Conservation (phyloP, 192 early-diverging fungal species). For the Chytriomyces confervae region DNA sequence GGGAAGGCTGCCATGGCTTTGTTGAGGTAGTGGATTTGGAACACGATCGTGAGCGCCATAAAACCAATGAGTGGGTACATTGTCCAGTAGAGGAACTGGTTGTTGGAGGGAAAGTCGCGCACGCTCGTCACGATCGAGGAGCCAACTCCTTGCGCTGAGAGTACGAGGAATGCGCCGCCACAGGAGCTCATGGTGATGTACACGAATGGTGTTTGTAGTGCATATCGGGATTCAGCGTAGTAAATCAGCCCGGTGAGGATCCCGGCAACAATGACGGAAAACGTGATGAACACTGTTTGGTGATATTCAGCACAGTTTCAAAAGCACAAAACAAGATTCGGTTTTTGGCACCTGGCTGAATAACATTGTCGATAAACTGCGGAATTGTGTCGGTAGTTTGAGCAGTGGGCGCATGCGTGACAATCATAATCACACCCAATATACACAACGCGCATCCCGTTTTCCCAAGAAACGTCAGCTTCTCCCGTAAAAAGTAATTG, state of each 20-base stretch:
- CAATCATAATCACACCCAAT: constrained; percentile 64
- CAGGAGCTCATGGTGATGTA: constrained; percentile 59
- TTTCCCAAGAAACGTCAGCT: constrained; percentile 57
- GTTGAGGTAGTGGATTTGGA: constrained; percentile 68
- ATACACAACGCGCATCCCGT: constrained; percentile 65
- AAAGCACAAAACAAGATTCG: neutral
- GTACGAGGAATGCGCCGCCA: constrained; percentile 65
- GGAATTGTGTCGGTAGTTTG: constrained; percentile 47
- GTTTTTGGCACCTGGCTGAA: constrained; percentile 54
- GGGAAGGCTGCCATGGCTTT: constrained; percentile 67
- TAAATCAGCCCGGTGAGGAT: constrained; percentile 48
- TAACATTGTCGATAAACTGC: constrained; percentile 52
- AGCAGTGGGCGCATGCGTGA: constrained; percentile 50
- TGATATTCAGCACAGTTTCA: neutral
- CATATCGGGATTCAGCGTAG: constrained; percentile 61
- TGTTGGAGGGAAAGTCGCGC: constrained; percentile 49
- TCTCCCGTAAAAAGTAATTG: constrained; percentile 62
- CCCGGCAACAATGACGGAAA: constrained; percentile 52
- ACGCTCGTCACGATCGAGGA: constrained; percentile 56
- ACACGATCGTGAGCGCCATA: constrained; percentile 51
- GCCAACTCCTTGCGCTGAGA: constrained; percentile 59
- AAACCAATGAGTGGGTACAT: constrained; percentile 57
- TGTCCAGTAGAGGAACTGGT: constrained; percentile 59
- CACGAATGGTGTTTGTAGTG: constrained; percentile 55
- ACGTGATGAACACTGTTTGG: constrained; percentile 53